phyloP scores from a whole-genome alignment of 768 basidiomycete genomes.

The Boletus eberwhitei region DNA sequence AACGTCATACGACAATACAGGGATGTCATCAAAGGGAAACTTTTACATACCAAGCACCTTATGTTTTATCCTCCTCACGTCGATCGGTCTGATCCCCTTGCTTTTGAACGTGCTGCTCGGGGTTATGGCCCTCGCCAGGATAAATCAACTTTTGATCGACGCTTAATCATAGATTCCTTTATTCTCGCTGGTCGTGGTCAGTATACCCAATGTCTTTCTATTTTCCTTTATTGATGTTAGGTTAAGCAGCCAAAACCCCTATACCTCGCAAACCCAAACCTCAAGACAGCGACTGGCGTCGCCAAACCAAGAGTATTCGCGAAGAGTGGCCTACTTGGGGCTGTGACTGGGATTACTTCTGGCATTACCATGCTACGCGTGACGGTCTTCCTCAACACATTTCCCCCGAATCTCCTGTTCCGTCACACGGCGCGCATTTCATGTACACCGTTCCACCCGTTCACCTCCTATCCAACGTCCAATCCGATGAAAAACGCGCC shows the following conservation, averaged over 20 bases:
- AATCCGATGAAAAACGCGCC: neutral
- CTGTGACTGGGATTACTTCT: neutral
- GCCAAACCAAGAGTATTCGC: neutral
- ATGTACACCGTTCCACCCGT: neutral
- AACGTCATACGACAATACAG: no score
- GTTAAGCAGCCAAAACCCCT: neutral
- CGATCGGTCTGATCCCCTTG: neutral
- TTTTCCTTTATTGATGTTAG: no score
- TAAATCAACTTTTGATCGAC: neutral
- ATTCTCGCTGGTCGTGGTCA: no score
- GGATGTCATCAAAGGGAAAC: neutral
- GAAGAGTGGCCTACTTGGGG: neutral
- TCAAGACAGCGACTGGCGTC: neutral
- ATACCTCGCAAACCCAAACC: neutral
- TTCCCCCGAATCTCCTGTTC: neutral
- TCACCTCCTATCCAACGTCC: neutral
- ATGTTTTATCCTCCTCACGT: conserved; percentile 1
- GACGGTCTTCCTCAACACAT: neutral
- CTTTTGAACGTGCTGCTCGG: neutral
- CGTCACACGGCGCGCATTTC: neutral
- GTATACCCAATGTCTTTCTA: no score
- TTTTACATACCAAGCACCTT: neutral
- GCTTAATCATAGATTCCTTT: neutral
- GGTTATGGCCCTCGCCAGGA: neutral
- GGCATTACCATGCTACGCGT: neutral